These are phyloP conservation scores for Pleurotus djamor DNA, from an alignment of 768 basidiomycete species.

Conservation along the genomic window DNA sequence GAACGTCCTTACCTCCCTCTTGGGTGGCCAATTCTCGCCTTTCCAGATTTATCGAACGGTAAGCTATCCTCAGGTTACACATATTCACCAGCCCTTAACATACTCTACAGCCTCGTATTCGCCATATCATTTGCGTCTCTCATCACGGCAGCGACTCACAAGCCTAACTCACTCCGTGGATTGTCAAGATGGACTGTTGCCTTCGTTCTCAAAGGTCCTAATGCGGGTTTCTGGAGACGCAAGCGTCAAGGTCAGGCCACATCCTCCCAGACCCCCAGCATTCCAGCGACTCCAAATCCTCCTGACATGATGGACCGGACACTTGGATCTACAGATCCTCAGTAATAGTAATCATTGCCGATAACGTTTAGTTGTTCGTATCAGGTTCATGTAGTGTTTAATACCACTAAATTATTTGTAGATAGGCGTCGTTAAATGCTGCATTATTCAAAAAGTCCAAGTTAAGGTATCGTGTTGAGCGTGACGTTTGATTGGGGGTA, in stretches of 20 bases:
- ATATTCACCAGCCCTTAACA: neutral
- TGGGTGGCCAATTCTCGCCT: conserved; percentile 42
- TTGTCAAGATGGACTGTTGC: conserved; percentile 70
- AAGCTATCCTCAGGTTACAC: conserved; percentile 13
- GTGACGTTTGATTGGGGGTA: too few species aligned
- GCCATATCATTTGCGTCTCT: conserved; percentile 64
- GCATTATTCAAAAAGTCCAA: too few species aligned
- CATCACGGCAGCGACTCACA: conserved; percentile 60
- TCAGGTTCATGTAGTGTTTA: too few species aligned
- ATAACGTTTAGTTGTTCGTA: too few species aligned
- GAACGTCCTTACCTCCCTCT: conserved; percentile 55
- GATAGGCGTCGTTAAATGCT: too few species aligned
- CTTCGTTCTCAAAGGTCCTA: conserved; percentile 64
- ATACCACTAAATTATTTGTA: too few species aligned
- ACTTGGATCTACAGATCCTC: too few species aligned
- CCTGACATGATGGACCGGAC: too few species aligned
- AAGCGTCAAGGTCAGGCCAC: conserved; percentile 27
- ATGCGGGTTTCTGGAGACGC: conserved; percentile 51
- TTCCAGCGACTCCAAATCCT: conserved; percentile 14
- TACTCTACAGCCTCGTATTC: conserved; percentile 46
- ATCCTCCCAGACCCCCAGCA: conserved; percentile 21
- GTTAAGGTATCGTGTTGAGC: too few species aligned
- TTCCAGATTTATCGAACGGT: conserved; percentile 56
- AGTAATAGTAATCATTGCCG: too few species aligned
- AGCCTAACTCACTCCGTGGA: conserved; percentile 66